Evolutionary conservation across 1,284 basidiomycete species (phyloP).

Genomic region (Xerocomus amazonicus): DNA sequence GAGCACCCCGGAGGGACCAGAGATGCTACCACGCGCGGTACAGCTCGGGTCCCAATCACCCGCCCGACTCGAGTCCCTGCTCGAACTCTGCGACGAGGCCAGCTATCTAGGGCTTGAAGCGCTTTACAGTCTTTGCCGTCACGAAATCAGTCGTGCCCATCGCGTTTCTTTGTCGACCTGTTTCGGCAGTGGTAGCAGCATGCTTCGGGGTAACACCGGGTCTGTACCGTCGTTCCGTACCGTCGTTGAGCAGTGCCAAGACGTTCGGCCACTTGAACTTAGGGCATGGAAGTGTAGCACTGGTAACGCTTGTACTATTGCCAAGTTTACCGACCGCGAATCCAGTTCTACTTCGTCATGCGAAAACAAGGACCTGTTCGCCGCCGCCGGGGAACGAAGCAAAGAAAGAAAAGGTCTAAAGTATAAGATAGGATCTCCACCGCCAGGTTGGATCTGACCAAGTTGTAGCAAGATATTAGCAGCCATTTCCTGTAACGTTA

Average conservation of each 20-base stretch:
- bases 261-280: constrained; percentile 9
- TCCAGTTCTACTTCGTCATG: constrained; percentile 9
- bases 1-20: constrained; percentile 42
- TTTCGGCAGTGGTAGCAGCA: background rate
- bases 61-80: constrained; percentile 55
- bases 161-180: constrained; percentile 9
- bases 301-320: background rate
- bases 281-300: constrained; percentile 6
- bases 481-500: background rate
- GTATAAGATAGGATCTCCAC: constrained; percentile 27
- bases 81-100: constrained; percentile 74
- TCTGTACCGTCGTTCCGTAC: constrained; percentile 49
- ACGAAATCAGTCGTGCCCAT: constrained; percentile 55
- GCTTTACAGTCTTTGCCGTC: constrained; percentile 57
- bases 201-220: constrained; percentile 34
- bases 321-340: constrained; percentile 1
- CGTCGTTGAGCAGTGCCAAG: constrained; percentile 38
- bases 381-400: constrained; percentile 24
- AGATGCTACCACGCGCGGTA: constrained; percentile 56
- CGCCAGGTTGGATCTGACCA: constrained; percentile 48
- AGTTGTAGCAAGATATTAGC: background rate
- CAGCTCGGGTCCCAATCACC: constrained; percentile 47
- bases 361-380: constrained; percentile 27
- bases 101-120: constrained; percentile 62
- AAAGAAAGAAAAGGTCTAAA: constrained; percentile 23